Conservation (phyloP, 2,329 filamentous ascomycete species). For the Arthrobotrys musiformis region DNA sequence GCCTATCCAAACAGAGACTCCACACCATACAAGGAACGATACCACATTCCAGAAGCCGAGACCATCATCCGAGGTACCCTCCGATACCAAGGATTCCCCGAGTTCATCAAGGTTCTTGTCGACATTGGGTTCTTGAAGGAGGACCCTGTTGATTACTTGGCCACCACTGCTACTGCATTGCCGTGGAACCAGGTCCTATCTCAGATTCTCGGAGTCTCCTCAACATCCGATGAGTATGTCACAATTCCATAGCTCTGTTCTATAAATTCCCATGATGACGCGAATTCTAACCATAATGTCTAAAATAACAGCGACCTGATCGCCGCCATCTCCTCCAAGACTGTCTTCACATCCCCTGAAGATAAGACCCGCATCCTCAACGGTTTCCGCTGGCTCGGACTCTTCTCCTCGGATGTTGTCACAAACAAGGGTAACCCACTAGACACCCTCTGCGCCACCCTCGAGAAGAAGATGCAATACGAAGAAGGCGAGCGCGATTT, state of each 20-base stretch:
- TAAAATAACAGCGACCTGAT: conserved; percentile 69
- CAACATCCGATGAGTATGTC: conserved; percentile 67
- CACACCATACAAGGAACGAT: conserved; percentile 85
- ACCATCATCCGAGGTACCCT: conserved; percentile 87
- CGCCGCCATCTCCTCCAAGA: conserved; percentile 78
- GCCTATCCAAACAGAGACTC: conserved; percentile 94
- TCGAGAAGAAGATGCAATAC: conserved; percentile 93
- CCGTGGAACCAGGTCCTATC: conserved; percentile 87
- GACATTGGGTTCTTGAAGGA: conserved; percentile 90
- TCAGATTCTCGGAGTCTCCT: conserved; percentile 77
- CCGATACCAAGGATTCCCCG: conserved; percentile 87
- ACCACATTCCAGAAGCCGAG: conserved; percentile 89
- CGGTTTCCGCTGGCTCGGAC: conserved; percentile 77
- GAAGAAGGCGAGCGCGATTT: conserved; percentile 81
- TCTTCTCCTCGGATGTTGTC: conserved; percentile 71
- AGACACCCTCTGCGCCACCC: conserved; percentile 87
- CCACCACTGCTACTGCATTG: conserved; percentile 67
- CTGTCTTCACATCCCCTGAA: conserved; percentile 74
- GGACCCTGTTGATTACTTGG: conserved; percentile 73
- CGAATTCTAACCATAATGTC: conserved; percentile 56
- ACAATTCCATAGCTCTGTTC: background rate
- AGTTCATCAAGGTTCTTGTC: conserved; percentile 87
- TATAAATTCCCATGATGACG: background rate
- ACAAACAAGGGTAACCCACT: conserved; percentile 76
- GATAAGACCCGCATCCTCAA: conserved; percentile 76